A percentile compares a stretch with the other conserved stretches of the same genome.
phyloP scores from a whole-genome alignment of 352 stramenopile species.

The Pilasporangium apinafurcum region DNA sequence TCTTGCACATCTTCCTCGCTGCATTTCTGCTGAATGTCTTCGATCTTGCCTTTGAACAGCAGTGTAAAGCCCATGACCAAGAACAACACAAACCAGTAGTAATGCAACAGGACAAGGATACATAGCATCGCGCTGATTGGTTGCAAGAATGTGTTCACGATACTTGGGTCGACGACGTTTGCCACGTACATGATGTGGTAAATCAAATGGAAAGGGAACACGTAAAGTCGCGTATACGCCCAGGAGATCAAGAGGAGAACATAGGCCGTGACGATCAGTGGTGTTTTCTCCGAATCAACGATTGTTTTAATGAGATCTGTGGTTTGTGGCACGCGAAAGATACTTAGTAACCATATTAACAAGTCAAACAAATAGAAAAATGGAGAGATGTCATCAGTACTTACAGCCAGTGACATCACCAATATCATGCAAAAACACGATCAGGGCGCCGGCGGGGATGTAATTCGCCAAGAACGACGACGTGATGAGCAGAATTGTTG shows the following conservation, averaged over 20 bases:
- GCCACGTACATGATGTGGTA: conserved; percentile 24
- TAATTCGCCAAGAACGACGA: conserved; percentile 53
- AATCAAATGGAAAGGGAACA: conserved; percentile 35
- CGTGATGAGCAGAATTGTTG: conserved; percentile 53
- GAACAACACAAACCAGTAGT: conserved; percentile 40
- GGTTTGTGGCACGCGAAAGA: too few species aligned
- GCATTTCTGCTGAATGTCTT: conserved; percentile 36
- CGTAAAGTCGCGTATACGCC: conserved; percentile 36
- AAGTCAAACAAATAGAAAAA: neutral
- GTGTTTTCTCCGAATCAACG: conserved; percentile 21
- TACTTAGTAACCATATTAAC: too few species aligned
- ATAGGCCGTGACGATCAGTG: conserved; percentile 26
- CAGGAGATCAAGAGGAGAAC: conserved; percentile 26
- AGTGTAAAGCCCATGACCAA: conserved; percentile 34
- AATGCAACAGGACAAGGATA: conserved; percentile 30
- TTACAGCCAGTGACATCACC: conserved; percentile 47
- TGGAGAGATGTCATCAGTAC: conserved; percentile 8
- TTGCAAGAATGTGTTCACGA: conserved; percentile 26
- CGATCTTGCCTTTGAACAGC: conserved; percentile 17
- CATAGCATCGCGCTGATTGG: conserved; percentile 27
- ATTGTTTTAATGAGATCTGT: conserved; percentile 32
- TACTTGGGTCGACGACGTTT: conserved; percentile 16
- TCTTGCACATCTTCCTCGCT: conserved; percentile 9
- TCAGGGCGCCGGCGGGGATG: conserved; percentile 30
- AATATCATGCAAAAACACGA: conserved; percentile 49